Evolutionary conservation across 225 moss, liverwort and hornwort genomes (phyloP).

Genomic region (Lunularia cruciata): DNA sequence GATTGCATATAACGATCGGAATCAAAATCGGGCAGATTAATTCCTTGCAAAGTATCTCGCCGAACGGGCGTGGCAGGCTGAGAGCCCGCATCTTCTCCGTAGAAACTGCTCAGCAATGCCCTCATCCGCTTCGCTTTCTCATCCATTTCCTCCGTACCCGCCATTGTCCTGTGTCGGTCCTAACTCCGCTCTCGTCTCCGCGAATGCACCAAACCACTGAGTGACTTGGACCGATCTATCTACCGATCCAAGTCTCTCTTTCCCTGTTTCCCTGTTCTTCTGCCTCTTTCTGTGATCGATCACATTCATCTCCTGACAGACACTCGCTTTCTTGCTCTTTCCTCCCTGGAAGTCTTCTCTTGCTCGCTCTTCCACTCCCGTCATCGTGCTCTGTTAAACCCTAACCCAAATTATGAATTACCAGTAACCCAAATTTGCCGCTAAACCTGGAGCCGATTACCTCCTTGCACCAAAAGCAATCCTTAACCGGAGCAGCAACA

Average conservation of each 20-base stretch:
- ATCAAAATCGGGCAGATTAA: conserved; percentile 94
- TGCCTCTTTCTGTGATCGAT: not conserved
- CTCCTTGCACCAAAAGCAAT: no score
- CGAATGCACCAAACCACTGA: not conserved
- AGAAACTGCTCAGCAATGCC: conserved; percentile 91
- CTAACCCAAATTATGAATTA: not conserved
- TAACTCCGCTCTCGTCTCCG: not conserved
- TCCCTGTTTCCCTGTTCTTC: not conserved
- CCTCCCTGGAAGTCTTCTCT: not conserved
- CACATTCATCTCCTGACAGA: not conserved
- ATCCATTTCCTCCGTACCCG: conserved; percentile 70
- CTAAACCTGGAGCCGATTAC: not conserved
- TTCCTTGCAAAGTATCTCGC: conserved; percentile 86
- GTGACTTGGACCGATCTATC: not conserved
- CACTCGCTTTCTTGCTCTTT: not conserved
- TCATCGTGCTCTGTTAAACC: not conserved
- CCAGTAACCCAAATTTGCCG: not conserved
- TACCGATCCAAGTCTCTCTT: not conserved
- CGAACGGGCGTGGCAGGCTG: conserved; percentile 47
- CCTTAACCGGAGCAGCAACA: no score
- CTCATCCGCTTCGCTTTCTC: conserved; percentile 97
- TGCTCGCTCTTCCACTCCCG: not conserved
- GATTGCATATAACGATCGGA: conserved; percentile 87
- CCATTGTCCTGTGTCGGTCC: conserved; percentile 37
- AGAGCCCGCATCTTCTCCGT: conserved; percentile 75